Conservation (phyloP, 208 protist species). For the Acanthamoeba royreba region DNA sequence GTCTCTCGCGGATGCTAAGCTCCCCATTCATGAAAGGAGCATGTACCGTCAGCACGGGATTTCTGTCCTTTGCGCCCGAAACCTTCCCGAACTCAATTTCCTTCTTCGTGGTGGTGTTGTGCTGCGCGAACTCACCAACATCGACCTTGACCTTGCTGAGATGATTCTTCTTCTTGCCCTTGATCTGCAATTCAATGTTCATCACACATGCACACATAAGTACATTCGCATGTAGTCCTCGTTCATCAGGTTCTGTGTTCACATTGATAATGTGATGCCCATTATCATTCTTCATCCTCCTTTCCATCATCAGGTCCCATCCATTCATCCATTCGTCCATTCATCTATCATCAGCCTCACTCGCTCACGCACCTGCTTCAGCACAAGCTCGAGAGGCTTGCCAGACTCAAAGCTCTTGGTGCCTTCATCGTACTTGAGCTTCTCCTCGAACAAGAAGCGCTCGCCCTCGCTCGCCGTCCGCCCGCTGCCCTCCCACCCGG, state of each 20-base stretch:
- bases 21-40: too few species aligned
- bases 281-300: too few species aligned
- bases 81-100: neutral
- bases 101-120: neutral
- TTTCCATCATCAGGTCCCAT: too few species aligned
- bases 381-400: neutral
- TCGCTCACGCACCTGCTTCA: neutral
- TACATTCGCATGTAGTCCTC: too few species aligned
- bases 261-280: neutral
- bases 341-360: too few species aligned
- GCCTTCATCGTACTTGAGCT: neutral
- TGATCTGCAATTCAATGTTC: neutral
- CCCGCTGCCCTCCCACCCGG: neutral
- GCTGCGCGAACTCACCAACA: neutral
- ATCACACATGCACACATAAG: too few species aligned
- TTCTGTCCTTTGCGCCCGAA: neutral
- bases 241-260: too few species aligned
- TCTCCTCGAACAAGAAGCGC: neutral
- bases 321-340: too few species aligned
- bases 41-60: neutral
- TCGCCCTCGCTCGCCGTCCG: neutral
- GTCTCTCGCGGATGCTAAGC: too few species aligned
- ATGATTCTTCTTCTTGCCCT: constrained; percentile 12
- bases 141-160: neutral
- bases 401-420: neutral